Percentiles rank a stretch among this genome's conserved stretches.
Evolutionary conservation across 352 stramenopile genomes (phyloP).

Genomic region (Pythium sp.): DNA sequence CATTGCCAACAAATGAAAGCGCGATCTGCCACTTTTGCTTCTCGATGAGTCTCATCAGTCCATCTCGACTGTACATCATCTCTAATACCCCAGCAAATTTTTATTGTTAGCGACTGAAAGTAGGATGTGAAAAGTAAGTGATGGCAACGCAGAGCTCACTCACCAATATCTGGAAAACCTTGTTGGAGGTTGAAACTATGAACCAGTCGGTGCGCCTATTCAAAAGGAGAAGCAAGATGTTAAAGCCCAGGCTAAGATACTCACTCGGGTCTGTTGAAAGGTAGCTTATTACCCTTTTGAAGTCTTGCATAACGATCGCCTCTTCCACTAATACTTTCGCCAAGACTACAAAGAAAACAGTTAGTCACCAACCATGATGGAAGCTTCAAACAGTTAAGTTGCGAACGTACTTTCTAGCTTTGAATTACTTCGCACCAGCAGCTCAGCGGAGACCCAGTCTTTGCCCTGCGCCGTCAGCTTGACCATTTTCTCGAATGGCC

Average conservation of each 20-base stretch:
- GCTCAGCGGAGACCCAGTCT: conserved; percentile 59
- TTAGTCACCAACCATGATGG: neutral
- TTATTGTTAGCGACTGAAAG: neutral
- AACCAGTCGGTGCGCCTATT: conserved; percentile 58
- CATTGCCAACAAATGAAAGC: conserved; percentile 57
- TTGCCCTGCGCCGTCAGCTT: conserved; percentile 41
- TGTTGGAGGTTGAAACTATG: conserved; percentile 45
- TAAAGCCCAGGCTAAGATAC: neutral
- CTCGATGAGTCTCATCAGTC: conserved; percentile 55
- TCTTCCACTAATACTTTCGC: conserved; percentile 45
- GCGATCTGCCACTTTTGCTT: conserved; percentile 61
- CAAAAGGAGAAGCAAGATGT: neutral
- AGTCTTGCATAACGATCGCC: conserved; percentile 48
- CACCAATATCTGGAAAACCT: conserved; percentile 56
- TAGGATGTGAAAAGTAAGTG: neutral
- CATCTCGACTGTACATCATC: conserved; percentile 60
- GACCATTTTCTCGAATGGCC: conserved; percentile 34
- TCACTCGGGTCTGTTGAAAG: neutral
- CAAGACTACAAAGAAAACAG: conserved; percentile 22
- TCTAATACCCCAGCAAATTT: conserved; percentile 20
- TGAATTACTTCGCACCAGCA: conserved; percentile 32
- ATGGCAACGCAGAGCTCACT: conserved; percentile 11
- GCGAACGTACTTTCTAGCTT: neutral
- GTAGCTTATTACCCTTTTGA: conserved; percentile 42
- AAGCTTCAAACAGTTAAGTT: neutral